Evolutionary conservation across 225 moss, liverwort and hornwort species (phyloP).

Genomic region (Pseudisothecium myosuroides): DNA sequence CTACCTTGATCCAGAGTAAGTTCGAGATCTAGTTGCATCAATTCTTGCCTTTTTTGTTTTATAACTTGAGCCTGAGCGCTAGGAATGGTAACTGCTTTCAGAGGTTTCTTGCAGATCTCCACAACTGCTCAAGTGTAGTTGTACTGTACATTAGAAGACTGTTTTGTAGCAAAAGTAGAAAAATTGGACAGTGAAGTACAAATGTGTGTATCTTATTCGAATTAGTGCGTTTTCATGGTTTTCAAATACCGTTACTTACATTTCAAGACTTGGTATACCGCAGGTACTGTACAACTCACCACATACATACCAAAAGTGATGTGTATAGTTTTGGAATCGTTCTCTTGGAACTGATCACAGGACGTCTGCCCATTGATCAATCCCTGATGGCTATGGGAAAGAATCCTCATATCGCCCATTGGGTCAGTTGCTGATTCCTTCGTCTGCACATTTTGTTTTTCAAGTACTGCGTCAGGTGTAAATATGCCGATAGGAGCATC

Average conservation of each 20-base stretch:
- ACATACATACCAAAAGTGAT: constrained; percentile 53
- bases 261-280: not conserved
- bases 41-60: not conserved
- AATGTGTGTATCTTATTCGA: not conserved
- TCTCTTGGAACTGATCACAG: constrained; percentile 47
- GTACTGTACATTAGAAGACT: too few species aligned
- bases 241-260: not conserved
- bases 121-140: not conserved
- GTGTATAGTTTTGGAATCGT: constrained; percentile 73
- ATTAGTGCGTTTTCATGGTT: not conserved
- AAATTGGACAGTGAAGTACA: not conserved
- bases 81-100: not conserved
- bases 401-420: not conserved
- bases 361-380: constrained; percentile 10
- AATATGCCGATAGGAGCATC: not conserved
- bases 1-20: not conserved
- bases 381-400: not conserved
- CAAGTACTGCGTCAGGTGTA: not conserved
- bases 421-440: not conserved
- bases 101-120: not conserved
- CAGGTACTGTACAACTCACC: constrained; percentile 31
- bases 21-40: not conserved
- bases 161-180: too few species aligned
- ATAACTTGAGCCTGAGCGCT: not conserved
- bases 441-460: not conserved